phyloP scores from a whole-genome alignment of 306 rosid genomes.

The Citrullus mucosospermus region DNA sequence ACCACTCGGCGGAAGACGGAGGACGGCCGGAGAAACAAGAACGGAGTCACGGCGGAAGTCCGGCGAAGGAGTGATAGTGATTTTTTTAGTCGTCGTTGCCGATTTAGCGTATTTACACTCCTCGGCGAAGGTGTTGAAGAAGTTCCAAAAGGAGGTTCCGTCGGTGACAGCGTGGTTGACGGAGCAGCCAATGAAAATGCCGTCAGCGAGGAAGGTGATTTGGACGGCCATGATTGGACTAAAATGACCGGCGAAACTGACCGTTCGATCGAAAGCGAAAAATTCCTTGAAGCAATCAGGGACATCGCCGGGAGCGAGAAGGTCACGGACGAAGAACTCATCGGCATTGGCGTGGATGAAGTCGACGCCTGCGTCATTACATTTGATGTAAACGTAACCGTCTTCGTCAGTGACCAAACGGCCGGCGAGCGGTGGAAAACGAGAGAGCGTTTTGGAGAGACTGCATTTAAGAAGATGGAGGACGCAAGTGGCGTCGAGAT shows the following conservation, averaged over 20 bases:
- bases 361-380: constrained; percentile 72
- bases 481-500: constrained; percentile 18
- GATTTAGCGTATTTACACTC: constrained; percentile 22
- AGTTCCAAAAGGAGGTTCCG: constrained; percentile 93
- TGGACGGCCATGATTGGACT: constrained; percentile 57
- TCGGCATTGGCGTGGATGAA: constrained; percentile 41
- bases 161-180: constrained; percentile 71
- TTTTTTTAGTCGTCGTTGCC: background rate
- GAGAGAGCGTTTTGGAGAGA: constrained; percentile 55
- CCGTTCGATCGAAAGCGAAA: constrained; percentile 45
- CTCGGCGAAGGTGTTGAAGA: constrained; percentile 84
- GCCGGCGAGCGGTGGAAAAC: constrained; percentile 85
- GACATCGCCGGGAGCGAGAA: constrained; percentile 36
- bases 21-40: constrained; percentile 42
- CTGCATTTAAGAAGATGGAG: constrained; percentile 27
- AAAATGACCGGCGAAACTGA: constrained; percentile 61
- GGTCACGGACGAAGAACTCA: constrained; percentile 13
- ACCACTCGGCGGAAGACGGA: constrained; percentile 53
- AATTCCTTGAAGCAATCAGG: constrained; percentile 33
- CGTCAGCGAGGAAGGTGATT: constrained; percentile 65
- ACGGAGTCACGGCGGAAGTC: constrained; percentile 43
- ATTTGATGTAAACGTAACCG: constrained; percentile 45
- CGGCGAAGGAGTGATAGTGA: constrained; percentile 24
- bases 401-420: constrained; percentile 38
- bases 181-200: constrained; percentile 59